Conservation (phyloP, 345 rosid species). For the Sonneratia alba region DNA sequence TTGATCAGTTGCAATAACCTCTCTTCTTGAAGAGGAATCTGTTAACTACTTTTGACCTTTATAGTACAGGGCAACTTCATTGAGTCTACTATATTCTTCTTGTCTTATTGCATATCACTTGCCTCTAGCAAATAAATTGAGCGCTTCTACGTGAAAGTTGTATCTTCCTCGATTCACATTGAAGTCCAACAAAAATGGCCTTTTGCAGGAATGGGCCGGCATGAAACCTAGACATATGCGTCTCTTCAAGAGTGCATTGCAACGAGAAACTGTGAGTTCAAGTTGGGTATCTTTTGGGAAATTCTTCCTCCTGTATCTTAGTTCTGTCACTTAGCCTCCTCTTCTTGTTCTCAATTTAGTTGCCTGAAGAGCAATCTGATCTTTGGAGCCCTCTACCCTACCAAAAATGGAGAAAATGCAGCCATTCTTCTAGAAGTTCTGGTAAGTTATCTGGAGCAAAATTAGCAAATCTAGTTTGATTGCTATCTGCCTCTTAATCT, state of each 20-base stretch:
- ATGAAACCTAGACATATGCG: slow-evolving; percentile 65
- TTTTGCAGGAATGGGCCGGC: slow-evolving; percentile 57
- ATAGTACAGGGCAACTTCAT: not conserved
- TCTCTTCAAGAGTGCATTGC: slow-evolving; percentile 63
- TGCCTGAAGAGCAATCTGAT: slow-evolving; percentile 49
- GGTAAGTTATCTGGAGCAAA: slow-evolving; percentile 34
- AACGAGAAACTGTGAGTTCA: slow-evolving; percentile 46
- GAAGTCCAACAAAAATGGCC: not conserved
- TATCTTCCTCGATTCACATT: not conserved
- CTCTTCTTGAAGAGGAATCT: not conserved
- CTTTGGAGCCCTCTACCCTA: slow-evolving; percentile 74
- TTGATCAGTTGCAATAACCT: not conserved
- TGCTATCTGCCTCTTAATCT: not conserved
- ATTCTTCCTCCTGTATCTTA: not conserved
- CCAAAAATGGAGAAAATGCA: slow-evolving; percentile 76
- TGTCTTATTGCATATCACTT: not conserved
- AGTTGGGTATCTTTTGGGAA: not conserved
- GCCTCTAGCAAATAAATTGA: too few species aligned
- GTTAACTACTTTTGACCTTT: not conserved
- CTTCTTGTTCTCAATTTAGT: slow-evolving; percentile 26
- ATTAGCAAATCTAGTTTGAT: not conserved
- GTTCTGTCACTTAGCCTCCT: slow-evolving; percentile 5
- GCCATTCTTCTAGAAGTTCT: slow-evolving; percentile 27
- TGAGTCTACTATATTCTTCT: not conserved
- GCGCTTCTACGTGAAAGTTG: not conserved